Base-by-base conservation (phyloP, 805 yeast species). In the Lachancea mirantina region DNA sequence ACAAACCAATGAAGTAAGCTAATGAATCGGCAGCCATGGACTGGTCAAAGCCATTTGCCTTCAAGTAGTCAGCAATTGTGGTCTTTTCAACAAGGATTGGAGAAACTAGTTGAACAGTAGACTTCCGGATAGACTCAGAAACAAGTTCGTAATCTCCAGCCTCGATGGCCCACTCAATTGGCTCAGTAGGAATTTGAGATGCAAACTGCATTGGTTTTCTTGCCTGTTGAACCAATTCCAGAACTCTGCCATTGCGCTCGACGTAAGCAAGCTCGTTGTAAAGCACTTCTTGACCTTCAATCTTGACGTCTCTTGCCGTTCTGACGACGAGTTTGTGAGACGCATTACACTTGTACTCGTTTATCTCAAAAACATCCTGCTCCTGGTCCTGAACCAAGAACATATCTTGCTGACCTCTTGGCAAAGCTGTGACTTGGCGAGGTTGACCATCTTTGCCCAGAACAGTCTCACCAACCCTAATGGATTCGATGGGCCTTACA, bases 381-480 rank as follows among this genome's bases (percentile, higher is more conserved):
- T 48, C 35, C 14, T 23, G 35, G 28, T 60, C 56, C 6, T 42
- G 20, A 26, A 68, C 62, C 14, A 55, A 43, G 46, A 59, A 68
- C 73, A 68, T 68, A 10, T 46, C 43, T 24, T 62, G 68, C 18
- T 31, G 36, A 40, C 74, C 74, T 39, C 71, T 59, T 40, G 72
- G 72, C 35, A 67, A 52, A 23, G 47, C 65, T 32, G 64, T 55
- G 27, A 68, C 72, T n/a, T 34, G 23, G 46, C 72, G 55, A 30
- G 67, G 61, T 14, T 25, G 19, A 42, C 72, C 71, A 42, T 67
- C 71, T 37, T 54, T 51, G 53, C 72, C 72, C 62, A 67, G 52
- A 19, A 67, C 72, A 10, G 38, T 14, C 17, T 67, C 70, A 41
- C 68, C 70, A 32, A 64, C 47, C 18, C 41, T 30, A 38, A 67